A percentile compares a stretch with the other conserved stretches of the same genome.
Evolutionary conservation across 2,329 filamentous ascomycete genomes (phyloP).

Genomic region (Bisporella sp.): DNA sequence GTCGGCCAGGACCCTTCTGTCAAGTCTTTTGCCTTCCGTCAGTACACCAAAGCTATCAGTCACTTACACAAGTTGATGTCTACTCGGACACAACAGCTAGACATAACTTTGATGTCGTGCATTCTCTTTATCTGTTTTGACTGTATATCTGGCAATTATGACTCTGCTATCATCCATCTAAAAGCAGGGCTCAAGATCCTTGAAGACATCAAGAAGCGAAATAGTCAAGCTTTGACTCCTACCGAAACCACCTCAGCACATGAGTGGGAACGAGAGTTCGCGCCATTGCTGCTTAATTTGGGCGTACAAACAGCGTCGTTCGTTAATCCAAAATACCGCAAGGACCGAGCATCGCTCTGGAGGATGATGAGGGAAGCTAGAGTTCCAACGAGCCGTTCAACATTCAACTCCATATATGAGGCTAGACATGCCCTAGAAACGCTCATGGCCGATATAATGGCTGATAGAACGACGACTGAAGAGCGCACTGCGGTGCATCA

Average conservation of each 20-base stretch:
- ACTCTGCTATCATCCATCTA: conserved; percentile 22
- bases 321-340: conserved; percentile 16
- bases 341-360: conserved; percentile 17
- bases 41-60: conserved; percentile 50
- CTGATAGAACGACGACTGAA: conserved; percentile 38
- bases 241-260: conserved; percentile 1
- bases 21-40: conserved; percentile 43
- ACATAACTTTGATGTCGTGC: conserved; percentile 49
- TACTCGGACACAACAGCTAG: conserved; percentile 15
- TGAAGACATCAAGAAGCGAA: conserved; percentile 15
- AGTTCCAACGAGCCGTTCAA: conserved; percentile 4
- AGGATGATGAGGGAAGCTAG: conserved; percentile 13
- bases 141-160: conserved; percentile 20
- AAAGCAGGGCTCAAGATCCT: conserved; percentile 22
- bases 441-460: conserved; percentile 45
- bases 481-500: neutral
- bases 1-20: conserved; percentile 28
- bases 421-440: conserved; percentile 50
- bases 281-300: conserved; percentile 17
- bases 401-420: conserved; percentile 44
- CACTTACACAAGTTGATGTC: conserved; percentile 20
- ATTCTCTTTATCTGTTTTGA: conserved; percentile 63
- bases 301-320: conserved; percentile 24
- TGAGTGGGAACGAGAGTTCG: conserved; percentile 19
- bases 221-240: conserved; percentile 1